Evolutionary conservation across 1,139 yeast species (phyloP).

Genomic region (Spencermartinsiella ligniputridi): DNA sequence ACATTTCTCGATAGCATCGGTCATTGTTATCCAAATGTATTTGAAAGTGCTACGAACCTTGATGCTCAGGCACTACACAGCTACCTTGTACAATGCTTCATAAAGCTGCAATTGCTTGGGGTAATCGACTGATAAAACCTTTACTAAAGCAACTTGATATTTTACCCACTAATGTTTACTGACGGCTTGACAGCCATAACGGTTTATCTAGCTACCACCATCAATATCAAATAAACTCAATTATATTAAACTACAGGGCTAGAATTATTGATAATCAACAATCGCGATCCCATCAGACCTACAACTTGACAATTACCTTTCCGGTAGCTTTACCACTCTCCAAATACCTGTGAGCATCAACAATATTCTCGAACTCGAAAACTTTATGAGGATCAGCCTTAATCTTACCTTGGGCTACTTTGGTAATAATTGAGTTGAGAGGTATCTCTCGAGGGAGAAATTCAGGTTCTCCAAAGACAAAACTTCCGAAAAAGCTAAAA

Average conservation of each 20-base stretch:
- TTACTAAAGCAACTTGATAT: no score
- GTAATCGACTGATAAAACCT: no score
- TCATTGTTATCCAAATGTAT: background rate
- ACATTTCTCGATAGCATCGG: background rate
- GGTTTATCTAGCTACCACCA: no score
- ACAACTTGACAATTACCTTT: constrained; percentile 4
- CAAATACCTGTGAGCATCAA: constrained; percentile 5
- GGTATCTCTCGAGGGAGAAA: constrained; percentile 6
- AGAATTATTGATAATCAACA: no score
- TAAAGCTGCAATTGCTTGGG: no score
- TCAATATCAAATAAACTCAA: no score
- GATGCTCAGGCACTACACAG: no score
- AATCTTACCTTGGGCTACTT: constrained; percentile 4
- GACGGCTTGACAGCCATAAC: no score
- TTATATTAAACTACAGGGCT: no score
- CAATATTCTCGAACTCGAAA: constrained; percentile 6
- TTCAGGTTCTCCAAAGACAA: constrained; percentile 7
- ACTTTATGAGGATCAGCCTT: constrained; percentile 7
- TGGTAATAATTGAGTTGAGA: background rate
- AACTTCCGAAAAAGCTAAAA: constrained; percentile 7
- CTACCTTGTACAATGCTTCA: no score
- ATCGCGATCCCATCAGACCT: no score
- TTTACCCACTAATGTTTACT: no score
- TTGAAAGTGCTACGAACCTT: background rate
- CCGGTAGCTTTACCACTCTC: constrained; percentile 3